A percentile compares a stretch with the other conserved stretches of the same genome.
Evolutionary conservation across 192 early-diverging fungal genomes (phyloP).

Genomic region (Jimgerdemannia flammicorona): DNA sequence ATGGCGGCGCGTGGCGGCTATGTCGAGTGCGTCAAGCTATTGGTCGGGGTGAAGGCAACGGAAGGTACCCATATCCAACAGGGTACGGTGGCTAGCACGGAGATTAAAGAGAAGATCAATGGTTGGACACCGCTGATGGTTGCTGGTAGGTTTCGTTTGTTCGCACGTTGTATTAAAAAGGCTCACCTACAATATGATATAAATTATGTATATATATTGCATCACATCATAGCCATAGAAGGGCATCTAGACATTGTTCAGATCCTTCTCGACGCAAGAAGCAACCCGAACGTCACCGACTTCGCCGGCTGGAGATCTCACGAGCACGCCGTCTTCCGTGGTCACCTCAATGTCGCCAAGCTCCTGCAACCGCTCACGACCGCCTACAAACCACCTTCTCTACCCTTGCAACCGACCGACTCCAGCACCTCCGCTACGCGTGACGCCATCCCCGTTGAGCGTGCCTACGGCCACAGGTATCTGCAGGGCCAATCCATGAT

Average conservation of each 20-base stretch:
- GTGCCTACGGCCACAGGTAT: constrained; percentile 59
- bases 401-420: background rate
- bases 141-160: constrained; percentile 41
- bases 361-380: constrained; percentile 36
- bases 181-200: background rate
- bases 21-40: constrained; percentile 41
- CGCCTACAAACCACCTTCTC: background rate
- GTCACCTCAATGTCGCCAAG: constrained; percentile 42
- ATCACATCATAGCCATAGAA: constrained; percentile 42
- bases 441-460: constrained; percentile 25
- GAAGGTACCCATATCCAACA: constrained; percentile 8
- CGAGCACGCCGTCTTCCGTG: constrained; percentile 61
- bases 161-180: background rate
- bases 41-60: constrained; percentile 38
- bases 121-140: constrained; percentile 62
- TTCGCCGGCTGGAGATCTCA: constrained; percentile 53
- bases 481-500: constrained; percentile 58
- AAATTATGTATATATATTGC: background rate
- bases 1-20: constrained; percentile 50
- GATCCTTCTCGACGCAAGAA: constrained; percentile 47
- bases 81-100: no score
- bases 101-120: constrained; percentile 45
- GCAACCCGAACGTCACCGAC: constrained; percentile 42
- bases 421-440: constrained; percentile 3
- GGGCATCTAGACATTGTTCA: constrained; percentile 52